Percentiles rank a stretch among this genome's conserved stretches.
These are phyloP conservation scores for Mycena polygramma DNA, from an alignment of 768 basidiomycete genomes.

Conservation along the genomic window DNA sequence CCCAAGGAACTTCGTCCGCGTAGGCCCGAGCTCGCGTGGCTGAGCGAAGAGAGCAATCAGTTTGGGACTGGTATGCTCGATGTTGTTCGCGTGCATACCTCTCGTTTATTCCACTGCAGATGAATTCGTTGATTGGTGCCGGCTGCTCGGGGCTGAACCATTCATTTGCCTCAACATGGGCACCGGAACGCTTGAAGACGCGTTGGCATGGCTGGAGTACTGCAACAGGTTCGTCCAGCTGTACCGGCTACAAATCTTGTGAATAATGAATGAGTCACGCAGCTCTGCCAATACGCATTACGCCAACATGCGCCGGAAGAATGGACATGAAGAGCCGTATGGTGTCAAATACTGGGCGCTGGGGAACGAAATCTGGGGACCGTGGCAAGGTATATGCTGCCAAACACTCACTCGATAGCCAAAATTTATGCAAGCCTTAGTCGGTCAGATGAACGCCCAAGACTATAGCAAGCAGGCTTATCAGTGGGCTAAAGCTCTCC, in stretches of 20 bases:
- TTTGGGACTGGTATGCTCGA: constrained; percentile 64
- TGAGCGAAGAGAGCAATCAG: constrained; percentile 70
- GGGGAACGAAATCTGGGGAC: constrained; percentile 70
- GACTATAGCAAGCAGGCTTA: constrained; percentile 69
- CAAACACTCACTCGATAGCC: background rate
- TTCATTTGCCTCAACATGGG: constrained; percentile 76
- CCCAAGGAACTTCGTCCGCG: constrained; percentile 63
- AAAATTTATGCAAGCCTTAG: constrained; percentile 36
- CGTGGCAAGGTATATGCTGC: constrained; percentile 59
- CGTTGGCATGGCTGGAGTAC: constrained; percentile 72
- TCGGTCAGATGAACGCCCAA: constrained; percentile 67
- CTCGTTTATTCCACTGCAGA: constrained; percentile 39
- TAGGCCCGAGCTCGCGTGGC: constrained; percentile 72
- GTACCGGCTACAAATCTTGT: too few species aligned
- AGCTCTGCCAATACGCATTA: constrained; percentile 60
- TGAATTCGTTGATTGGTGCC: constrained; percentile 70
- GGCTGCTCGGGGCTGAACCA: constrained; percentile 64
- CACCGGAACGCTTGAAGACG: constrained; percentile 71
- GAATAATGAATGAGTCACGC: constrained; percentile 19
- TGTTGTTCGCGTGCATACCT: background rate
- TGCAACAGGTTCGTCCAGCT: constrained; percentile 61
- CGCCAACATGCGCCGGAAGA: constrained; percentile 69
- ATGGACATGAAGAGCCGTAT: constrained; percentile 70
- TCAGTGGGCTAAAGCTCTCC: constrained; percentile 73
- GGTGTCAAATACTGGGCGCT: constrained; percentile 61